Evolutionary conservation across 208 protist species (phyloP).

Genomic region (Spongospora subterranea): DNA sequence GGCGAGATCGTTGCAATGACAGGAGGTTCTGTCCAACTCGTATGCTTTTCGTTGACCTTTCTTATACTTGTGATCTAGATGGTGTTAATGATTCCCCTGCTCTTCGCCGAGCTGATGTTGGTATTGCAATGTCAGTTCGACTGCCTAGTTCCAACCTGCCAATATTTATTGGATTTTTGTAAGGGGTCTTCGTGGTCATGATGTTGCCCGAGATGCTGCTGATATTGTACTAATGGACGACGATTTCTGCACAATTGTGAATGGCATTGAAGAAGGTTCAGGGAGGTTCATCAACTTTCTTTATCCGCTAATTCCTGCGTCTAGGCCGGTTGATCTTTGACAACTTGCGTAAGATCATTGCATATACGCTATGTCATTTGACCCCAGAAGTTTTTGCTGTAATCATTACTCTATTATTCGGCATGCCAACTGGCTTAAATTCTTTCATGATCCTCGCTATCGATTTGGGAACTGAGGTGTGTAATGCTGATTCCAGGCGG

Average conservation of each 20-base stretch:
- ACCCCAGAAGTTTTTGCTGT: conserved; percentile 79
- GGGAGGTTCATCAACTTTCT: not conserved
- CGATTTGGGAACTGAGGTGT: conserved; percentile 73
- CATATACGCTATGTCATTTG: conserved; percentile 79
- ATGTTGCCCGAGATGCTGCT: conserved; percentile 74
- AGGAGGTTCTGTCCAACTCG: not conserved
- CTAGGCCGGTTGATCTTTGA: conserved; percentile 86
- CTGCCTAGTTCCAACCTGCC: not conserved
- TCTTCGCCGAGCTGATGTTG: conserved; percentile 86
- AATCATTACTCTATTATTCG: conserved; percentile 72
- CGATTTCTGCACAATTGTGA: conserved; percentile 86
- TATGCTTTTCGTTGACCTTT: not conserved
- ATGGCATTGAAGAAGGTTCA: conserved; percentile 56
- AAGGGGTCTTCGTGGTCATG: conserved; percentile 78
- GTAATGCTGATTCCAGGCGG: conserved; percentile 66
- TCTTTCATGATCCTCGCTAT: conserved; percentile 81
- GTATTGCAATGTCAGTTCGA: conserved; percentile 78
- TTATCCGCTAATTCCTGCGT: not conserved
- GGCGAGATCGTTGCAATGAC: conserved; percentile 57
- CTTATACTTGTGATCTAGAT: conserved; percentile 60
- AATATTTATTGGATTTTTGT: not conserved
- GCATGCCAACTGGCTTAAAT: conserved; percentile 74
- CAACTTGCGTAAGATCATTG: conserved; percentile 87
- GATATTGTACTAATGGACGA: conserved; percentile 83
- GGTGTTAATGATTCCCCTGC: conserved; percentile 78